A percentile compares a stretch with the other conserved stretches of the same genome.
These are phyloP conservation scores for Pyrenula massariospora DNA, from an alignment of 495 filamentous ascomycete species.

Conservation along the genomic window DNA sequence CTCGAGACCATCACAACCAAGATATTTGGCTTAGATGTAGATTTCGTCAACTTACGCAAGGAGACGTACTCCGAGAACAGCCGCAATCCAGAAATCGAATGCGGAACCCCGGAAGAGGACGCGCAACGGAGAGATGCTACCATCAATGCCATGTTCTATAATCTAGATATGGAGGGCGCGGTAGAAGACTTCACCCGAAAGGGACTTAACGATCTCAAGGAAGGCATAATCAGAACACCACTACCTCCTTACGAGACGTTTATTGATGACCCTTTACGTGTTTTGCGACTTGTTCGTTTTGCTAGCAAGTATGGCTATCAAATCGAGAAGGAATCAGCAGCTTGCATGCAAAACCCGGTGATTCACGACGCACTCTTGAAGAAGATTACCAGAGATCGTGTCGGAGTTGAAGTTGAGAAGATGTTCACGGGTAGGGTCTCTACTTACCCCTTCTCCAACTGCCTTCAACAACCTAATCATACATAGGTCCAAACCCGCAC, in stretches of 20 bases:
- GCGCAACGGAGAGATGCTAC: conserved; percentile 85
- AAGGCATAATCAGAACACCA: conserved; percentile 69
- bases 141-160: conserved; percentile 94
- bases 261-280: conserved; percentile 81
- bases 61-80: conserved; percentile 81
- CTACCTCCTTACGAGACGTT: conserved; percentile 87
- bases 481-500: conserved; percentile 54
- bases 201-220: conserved; percentile 64
- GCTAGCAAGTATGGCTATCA: conserved; percentile 70
- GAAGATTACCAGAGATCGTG: conserved; percentile 87
- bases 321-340: conserved; percentile 56
- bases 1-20: conserved; percentile 82
- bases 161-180: conserved; percentile 54
- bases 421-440: conserved; percentile 61
- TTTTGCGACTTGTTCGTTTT: conserved; percentile 84
- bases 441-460: not conserved
- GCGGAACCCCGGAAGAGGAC: conserved; percentile 84
- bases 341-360: conserved; percentile 60
- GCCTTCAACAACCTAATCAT: conserved; percentile 3
- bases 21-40: conserved; percentile 79
- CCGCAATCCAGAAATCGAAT: conserved; percentile 85
- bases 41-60: conserved; percentile 87
- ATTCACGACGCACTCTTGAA: conserved; percentile 66
- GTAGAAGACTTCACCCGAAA: conserved; percentile 76
- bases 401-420: conserved; percentile 76